phyloP scores from a whole-genome alignment of 257 asterid species.

The Avicennia marina region DNA sequence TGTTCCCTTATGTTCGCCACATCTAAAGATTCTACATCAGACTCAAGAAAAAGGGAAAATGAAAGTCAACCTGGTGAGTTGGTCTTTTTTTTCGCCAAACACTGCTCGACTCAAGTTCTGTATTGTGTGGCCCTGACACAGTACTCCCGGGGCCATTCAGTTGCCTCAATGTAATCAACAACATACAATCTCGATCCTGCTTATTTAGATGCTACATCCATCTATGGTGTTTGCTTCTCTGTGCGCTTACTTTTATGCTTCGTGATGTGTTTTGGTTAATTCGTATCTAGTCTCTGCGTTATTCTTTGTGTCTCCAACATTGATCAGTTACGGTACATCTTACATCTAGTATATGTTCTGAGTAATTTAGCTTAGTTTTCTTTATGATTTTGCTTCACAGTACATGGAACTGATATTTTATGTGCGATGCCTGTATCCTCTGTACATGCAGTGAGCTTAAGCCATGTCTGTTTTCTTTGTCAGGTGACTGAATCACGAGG shows the following conservation, averaged over 20 bases:
- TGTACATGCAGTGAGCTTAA: constrained; percentile 1
- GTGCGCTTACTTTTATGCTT: background rate
- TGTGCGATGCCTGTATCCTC: background rate
- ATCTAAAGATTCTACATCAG: background rate
- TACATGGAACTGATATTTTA: background rate
- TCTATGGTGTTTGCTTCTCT: background rate
- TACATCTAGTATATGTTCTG: too few relatives aligned
- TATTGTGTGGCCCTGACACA: too few relatives aligned
- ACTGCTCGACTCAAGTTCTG: too few relatives aligned
- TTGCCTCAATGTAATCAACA: background rate
- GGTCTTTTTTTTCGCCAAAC: background rate
- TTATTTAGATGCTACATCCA: background rate
- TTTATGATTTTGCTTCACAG: background rate
- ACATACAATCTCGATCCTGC: background rate
- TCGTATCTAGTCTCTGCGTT: background rate
- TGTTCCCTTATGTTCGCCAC: background rate
- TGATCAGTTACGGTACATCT: too few relatives aligned
- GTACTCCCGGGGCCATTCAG: background rate
- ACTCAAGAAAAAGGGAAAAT: background rate
- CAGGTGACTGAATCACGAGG: constrained; percentile 37
- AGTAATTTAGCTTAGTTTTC: background rate
- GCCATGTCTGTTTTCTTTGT: constrained; percentile 9
- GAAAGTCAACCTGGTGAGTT: background rate
- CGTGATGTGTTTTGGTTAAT: background rate
- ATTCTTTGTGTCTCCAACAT: too few relatives aligned